Evolutionary conservation across 441 rosid species (phyloP).

Genomic region (Gossypium laxum): DNA sequence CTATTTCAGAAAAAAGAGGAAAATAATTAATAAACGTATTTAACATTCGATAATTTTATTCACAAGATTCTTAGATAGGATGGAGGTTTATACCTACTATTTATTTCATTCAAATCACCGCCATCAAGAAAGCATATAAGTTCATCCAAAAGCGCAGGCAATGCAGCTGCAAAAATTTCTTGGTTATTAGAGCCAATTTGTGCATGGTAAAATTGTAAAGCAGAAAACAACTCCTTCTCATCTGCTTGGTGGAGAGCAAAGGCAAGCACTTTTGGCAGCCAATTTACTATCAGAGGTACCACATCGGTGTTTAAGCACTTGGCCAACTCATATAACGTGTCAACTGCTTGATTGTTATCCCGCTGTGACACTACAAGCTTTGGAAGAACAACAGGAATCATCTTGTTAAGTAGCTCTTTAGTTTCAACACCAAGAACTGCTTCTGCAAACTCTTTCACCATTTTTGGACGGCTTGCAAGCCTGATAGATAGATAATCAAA

Average conservation of each 20-base stretch:
- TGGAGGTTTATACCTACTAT: conserved; percentile 49
- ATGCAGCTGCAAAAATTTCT: conserved; percentile 90
- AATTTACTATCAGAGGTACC: conserved; percentile 71
- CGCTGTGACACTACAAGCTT: conserved; percentile 78
- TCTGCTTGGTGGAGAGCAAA: conserved; percentile 74
- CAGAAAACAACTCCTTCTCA: conserved; percentile 54
- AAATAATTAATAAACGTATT: background rate
- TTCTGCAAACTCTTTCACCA: conserved; percentile 90
- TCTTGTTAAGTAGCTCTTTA: conserved; percentile 61
- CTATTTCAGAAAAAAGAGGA: conserved; percentile 6
- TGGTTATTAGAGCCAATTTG: conserved; percentile 77
- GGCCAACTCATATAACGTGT: conserved; percentile 58
- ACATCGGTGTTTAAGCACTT: conserved; percentile 60
- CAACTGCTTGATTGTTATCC: conserved; percentile 54
- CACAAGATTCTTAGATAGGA: conserved; percentile 15
- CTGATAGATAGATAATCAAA: conserved; percentile 58
- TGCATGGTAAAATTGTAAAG: conserved; percentile 72
- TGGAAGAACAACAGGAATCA: conserved; percentile 87
- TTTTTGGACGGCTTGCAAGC: conserved; percentile 52
- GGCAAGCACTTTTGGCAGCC: conserved; percentile 93
- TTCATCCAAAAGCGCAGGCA: conserved; percentile 92
- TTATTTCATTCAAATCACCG: conserved; percentile 60
- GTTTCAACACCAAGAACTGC: conserved; percentile 68
- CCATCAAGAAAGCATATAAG: conserved; percentile 85
- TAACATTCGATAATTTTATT: conserved; percentile 5